phyloP scores from a whole-genome alignment of 371 early-diverging fungal species.

The Rhizomucor pusillus region DNA sequence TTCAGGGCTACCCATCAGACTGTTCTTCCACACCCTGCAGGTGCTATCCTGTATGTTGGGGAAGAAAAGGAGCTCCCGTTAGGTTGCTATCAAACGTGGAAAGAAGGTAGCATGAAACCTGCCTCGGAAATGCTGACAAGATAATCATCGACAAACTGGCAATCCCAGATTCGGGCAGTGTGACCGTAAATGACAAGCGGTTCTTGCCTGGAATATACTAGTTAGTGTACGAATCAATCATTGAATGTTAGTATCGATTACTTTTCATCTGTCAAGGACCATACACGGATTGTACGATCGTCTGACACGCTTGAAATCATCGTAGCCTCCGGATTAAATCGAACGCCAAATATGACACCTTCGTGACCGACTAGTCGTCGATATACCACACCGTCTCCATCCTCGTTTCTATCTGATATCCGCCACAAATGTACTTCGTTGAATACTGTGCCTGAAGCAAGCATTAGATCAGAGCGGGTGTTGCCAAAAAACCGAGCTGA shows the following conservation, averaged over 20 bases:
- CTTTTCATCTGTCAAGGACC: conserved; percentile 47
- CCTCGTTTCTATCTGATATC: conserved; percentile 24
- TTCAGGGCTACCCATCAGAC: conserved; percentile 21
- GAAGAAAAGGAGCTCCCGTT: conserved; percentile 4
- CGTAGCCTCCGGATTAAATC: conserved; percentile 62
- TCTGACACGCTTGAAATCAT: conserved; percentile 76
- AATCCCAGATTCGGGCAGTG: conserved; percentile 81
- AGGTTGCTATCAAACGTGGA: background rate
- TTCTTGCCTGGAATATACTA: conserved; percentile 22
- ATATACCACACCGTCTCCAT: conserved; percentile 47
- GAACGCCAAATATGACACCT: conserved; percentile 82
- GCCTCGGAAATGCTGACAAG: conserved; percentile 67
- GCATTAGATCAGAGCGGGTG: conserved; percentile 40
- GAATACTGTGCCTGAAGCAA: conserved; percentile 85
- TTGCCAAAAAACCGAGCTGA: conserved; percentile 68
- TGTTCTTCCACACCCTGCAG: conserved; percentile 78
- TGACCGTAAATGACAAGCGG: conserved; percentile 73
- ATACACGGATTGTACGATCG: conserved; percentile 82
- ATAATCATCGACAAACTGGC: conserved; percentile 57
- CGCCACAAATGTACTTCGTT: conserved; percentile 79
- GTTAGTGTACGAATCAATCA: background rate
- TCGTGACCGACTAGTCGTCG: conserved; percentile 65
- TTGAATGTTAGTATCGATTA: too few relatives aligned
- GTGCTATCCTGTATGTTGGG: conserved; percentile 59
- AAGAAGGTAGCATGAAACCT: background rate